A percentile compares a stretch with the other conserved stretches of the same genome.
Evolutionary conservation across 108 stramenopile species (phyloP).

Genomic region (Aurantiochytrium sp.): DNA sequence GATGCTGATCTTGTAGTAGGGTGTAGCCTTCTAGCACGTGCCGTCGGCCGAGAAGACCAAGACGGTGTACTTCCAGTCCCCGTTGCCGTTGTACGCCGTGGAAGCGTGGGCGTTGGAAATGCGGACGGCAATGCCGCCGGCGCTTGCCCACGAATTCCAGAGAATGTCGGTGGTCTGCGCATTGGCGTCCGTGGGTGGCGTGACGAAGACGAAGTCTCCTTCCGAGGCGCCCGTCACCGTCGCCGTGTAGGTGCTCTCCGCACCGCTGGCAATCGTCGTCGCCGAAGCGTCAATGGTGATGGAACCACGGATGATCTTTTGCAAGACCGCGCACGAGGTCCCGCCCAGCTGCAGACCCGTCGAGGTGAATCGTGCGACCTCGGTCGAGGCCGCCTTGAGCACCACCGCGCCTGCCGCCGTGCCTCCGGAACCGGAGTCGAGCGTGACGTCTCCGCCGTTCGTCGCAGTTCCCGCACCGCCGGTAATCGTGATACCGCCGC

Average conservation of each 20-base stretch:
- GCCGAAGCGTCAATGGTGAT: conserved; percentile 27
- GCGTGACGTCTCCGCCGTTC: neutral
- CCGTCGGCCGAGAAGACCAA: conserved; percentile 22
- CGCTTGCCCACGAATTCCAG: neutral
- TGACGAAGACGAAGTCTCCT: conserved; percentile 5
- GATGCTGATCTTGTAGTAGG: too few relatives aligned
- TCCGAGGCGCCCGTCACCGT: neutral
- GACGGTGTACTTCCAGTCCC: conserved; percentile 8
- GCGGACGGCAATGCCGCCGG: neutral
- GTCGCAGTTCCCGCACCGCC: neutral
- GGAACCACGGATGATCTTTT: neutral
- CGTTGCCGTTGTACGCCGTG: conserved; percentile 9
- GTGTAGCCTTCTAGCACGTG: too few relatives aligned
- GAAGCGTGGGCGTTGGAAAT: neutral
- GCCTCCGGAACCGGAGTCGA: neutral
- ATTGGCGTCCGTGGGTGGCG: neutral
- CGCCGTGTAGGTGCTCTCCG: neutral
- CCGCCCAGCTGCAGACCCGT: neutral
- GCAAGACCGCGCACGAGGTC: neutral
- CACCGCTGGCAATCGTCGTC: neutral
- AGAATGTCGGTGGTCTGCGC: neutral
- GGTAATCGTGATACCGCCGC: conserved; percentile 12
- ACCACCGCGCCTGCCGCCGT: neutral
- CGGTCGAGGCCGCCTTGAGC: neutral
- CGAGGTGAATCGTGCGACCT: conserved; percentile 20